Evolutionary conservation across 78 protist species (phyloP), one percentile per base, ranked within the genome.

Genomic region (Cyanophora paradoxa): DNA sequence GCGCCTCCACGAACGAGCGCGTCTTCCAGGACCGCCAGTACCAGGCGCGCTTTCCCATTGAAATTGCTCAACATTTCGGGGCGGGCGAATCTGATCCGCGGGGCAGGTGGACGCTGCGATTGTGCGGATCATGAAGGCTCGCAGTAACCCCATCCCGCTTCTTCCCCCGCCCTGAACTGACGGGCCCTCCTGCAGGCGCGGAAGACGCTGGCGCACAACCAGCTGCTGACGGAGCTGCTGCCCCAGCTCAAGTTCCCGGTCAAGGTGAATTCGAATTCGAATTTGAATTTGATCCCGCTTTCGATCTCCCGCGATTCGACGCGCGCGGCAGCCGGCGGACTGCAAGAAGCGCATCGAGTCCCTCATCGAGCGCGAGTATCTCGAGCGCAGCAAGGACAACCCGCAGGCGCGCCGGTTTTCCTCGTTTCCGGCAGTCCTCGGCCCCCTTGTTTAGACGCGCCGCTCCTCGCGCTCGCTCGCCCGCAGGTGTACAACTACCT

Each of bases 61-160:
- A 19, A 34, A 5, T 3, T 26, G 39, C 34, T 22, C 40, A 17
- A 52, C 28, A 30, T n/a, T n/a, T 3, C 33, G 30, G 36, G 28
- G 74, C 24, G 17, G 19, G 30, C 44, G 22, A 24, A 62, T 1
- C 50, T 17, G 34, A 8, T 7, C 7, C 71, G 48, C 13, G 77
- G 65, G 85, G 82, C 78, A 78, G 68, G 67, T 95, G 24, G 97
- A 93, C 61, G 96, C 98, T 0, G 87, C 92, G 2, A 76, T 96
- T 36, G 99, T 96, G 33, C 86, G 99, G 33, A 83, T 90, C 69
- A 96, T 96, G 99, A 96, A 96, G 86, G 68, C 96, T 0, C 76
- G 97, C 41, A n/a, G n/a, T n/a, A n/a, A n/a, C n/a, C n/a, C n/a
- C n/a, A n/a, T n/a, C n/a, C n/a, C n/a, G n/a, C n/a, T n/a, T n/a